Evolutionary conservation across 257 asterid genomes (phyloP).

Genomic region (Cordia subcordata): DNA sequence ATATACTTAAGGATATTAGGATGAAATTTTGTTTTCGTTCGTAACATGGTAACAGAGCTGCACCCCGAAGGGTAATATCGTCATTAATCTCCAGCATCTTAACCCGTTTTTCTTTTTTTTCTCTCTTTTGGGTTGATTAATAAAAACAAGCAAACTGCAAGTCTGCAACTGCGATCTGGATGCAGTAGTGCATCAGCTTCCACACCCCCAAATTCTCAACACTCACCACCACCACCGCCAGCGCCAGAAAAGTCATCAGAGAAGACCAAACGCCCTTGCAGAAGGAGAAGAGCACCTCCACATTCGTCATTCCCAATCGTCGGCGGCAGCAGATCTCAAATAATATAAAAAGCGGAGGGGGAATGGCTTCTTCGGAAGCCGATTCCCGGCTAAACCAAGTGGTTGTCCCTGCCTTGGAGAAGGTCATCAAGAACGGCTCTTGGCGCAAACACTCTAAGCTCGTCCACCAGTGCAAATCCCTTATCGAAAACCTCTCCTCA

Average conservation of each 20-base stretch:
- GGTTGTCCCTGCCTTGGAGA: constrained; percentile 77
- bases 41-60: no score
- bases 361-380: constrained; percentile 18
- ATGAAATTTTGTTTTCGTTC: no score
- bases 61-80: no score
- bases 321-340: neutral
- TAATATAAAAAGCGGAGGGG: neutral
- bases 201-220: neutral
- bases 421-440: constrained; percentile 76
- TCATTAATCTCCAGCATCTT: no score
- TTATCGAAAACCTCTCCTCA: constrained; percentile 60
- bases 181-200: neutral
- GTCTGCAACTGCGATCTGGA: neutral
- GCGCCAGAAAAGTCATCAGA: neutral
- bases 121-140: no score
- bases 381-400: constrained; percentile 84
- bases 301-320: neutral
- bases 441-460: constrained; percentile 97
- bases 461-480: constrained; percentile 82
- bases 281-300: no score
- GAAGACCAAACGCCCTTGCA: neutral
- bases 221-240: neutral
- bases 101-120: no score
- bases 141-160: no score
- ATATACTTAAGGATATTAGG: no score